Evolutionary conservation across 2,329 filamentous ascomycete species (phyloP).

Genomic region (Aspergillus vadensis): DNA sequence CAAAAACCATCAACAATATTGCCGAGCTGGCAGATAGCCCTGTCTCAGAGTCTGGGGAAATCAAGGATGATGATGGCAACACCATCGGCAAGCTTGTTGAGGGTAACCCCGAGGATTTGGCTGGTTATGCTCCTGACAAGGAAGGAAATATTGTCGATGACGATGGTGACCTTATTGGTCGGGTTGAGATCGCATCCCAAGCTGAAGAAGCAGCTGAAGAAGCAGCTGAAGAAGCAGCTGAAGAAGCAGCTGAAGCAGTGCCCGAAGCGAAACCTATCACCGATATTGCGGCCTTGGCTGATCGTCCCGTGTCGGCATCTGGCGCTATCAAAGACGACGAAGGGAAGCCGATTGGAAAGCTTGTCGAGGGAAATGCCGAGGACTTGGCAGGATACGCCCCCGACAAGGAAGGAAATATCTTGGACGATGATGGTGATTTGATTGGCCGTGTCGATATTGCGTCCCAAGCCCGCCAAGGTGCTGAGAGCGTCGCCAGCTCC

Average conservation of each 20-base stretch:
- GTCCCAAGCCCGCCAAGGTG: slow-evolving; percentile 42
- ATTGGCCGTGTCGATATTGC: slow-evolving; percentile 40
- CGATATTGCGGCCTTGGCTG: slow-evolving; percentile 38
- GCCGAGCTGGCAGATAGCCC: not conserved
- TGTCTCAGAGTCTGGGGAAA: not conserved
- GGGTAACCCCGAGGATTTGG: slow-evolving; percentile 43
- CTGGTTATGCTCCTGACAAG: slow-evolving; percentile 44
- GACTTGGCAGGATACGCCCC: slow-evolving; percentile 44
- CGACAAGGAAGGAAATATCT: slow-evolving; percentile 38
- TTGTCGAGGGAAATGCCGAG: slow-evolving; percentile 44
- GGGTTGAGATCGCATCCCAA: slow-evolving; percentile 37
- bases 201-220: slow-evolving; percentile 36
- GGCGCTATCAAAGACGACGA: slow-evolving; percentile 54
- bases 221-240: slow-evolving; percentile 34
- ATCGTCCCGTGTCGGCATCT: slow-evolving; percentile 53
- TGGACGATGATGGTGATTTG: slow-evolving; percentile 39
- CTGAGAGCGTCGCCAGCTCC: slow-evolving; percentile 28
- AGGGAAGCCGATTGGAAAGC: slow-evolving; percentile 41
- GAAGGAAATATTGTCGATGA: slow-evolving; percentile 37
- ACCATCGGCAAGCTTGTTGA: slow-evolving; percentile 35
- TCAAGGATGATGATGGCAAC: slow-evolving; percentile 28
- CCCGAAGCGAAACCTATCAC: slow-evolving; percentile 1
- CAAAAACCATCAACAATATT: not conserved
- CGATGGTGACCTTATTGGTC: slow-evolving; percentile 40
- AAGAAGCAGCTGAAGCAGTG: slow-evolving; percentile 10